A percentile compares a stretch with the other conserved stretches of the same genome.
These are phyloP conservation scores for Cladobotryum mycophilum DNA, from an alignment of 2,329 filamentous ascomycete genomes.

Conservation along the genomic window DNA sequence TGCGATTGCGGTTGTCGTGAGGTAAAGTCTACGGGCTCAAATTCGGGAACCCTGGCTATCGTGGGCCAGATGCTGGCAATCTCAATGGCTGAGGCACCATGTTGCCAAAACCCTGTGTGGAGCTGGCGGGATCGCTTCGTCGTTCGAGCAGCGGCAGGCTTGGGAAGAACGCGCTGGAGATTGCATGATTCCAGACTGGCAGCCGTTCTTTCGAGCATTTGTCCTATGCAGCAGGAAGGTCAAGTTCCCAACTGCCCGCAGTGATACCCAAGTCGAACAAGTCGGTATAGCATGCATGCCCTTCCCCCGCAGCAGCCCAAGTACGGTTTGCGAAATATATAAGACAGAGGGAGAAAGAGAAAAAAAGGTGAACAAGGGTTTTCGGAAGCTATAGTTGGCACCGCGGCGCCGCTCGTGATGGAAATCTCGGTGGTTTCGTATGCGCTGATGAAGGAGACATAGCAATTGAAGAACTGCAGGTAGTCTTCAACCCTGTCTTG, in stretches of 20 bases:
- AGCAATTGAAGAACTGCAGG: constrained; percentile 3
- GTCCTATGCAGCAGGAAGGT: constrained; percentile 14
- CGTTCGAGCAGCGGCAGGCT: constrained; percentile 22
- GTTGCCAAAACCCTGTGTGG: constrained; percentile 48
- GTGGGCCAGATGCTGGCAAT: constrained; percentile 37
- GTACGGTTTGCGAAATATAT: no score
- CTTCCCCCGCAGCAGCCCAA: constrained; percentile 1
- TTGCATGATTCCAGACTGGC: constrained; percentile 50
- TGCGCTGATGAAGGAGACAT: constrained; percentile 6
- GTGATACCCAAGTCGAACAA: neutral
- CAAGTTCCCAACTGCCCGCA: constrained; percentile 2
- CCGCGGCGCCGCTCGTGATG: neutral
- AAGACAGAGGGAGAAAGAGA: neutral
- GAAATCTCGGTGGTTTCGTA: neutral
- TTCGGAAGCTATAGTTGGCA: neutral
- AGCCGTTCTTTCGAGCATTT: constrained; percentile 54
- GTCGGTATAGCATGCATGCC: constrained; percentile 10
- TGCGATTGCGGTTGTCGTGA: constrained; percentile 14
- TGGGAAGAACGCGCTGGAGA: constrained; percentile 46
- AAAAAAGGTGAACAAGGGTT: neutral
- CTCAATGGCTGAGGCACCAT: constrained; percentile 46
- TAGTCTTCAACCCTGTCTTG: neutral
- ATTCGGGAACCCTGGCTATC: constrained; percentile 21
- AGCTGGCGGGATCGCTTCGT: constrained; percentile 38
- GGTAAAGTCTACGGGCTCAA: constrained; percentile 16